Evolutionary conservation across 768 basidiomycete species (phyloP), one percentile per base, ranked within the genome.

Genomic region (Pisolithus marmoratus): DNA sequence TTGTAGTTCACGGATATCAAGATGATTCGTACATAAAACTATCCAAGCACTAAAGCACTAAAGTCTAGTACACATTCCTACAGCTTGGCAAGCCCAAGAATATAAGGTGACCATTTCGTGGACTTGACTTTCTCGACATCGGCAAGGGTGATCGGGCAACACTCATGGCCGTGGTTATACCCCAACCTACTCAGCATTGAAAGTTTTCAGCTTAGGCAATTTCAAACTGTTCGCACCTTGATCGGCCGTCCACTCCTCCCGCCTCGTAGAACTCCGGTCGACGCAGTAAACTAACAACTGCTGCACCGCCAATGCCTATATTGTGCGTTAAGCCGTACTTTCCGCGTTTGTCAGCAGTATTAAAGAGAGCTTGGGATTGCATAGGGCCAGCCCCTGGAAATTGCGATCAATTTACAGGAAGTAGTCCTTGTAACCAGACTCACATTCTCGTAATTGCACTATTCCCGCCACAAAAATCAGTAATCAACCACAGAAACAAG

Each of bases 311-410:
- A 22, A 91, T 75, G 14, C 89, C 90, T 41, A 94, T 73, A 62
- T 94, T 93, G 57, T 93, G 90, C 8, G 88, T 82, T 12, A 94
- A 73, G 4, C 87, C 89, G 56, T 78, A 89, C 67, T 90, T 90
- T 2, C 88, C 86, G 27, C 83, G 82, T 58, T 74, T 74, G 62
- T 89, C 87, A 1, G 73, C 40, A 4, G 59, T 72, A 51, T 82
- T 74, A 57, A 90, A 87, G 42, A 90, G 73, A 8, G 81, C 83
- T 1, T 82, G 81, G 2, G 81, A 85, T 71, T 90, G 89, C 87
- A 90, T 88, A 24, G 85, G 85, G 29, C 89, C 89, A 4, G 88
- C 85, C 88, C 86, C 87, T 86, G 55, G 36, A 31, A 17, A 37
- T 36, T 42, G 19, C 19, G 29, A 31, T 23, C 27, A 51, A 26